These are phyloP conservation scores for Conticribra weissflogii DNA, from an alignment of 108 stramenopile genomes.

Conservation along the genomic window DNA sequence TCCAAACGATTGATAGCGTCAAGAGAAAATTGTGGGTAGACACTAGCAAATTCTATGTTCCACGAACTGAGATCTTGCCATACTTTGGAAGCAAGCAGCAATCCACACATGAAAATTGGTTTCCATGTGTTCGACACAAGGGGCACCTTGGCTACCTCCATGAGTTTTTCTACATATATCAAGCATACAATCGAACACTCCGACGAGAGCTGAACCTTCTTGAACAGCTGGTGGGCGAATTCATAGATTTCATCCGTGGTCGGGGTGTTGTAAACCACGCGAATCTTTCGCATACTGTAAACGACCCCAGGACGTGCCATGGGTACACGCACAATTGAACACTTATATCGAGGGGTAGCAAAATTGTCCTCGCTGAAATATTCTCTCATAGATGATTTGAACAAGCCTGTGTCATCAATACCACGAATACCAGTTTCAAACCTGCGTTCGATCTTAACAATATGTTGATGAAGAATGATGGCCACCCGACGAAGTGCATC, in stretches of 20 bases:
- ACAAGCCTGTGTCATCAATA: conserved; percentile 53
- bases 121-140: conserved; percentile 93
- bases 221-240: conserved; percentile 91
- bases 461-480: conserved; percentile 87
- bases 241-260: conserved; percentile 87
- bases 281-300: conserved; percentile 74
- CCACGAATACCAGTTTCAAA: conserved; percentile 62
- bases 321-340: conserved; percentile 83
- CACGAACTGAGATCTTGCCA: conserved; percentile 98
- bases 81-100: conserved; percentile 98
- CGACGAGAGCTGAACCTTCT: conserved; percentile 89
- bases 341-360: conserved; percentile 74
- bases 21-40: conserved; percentile 95
- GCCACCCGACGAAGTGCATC: conserved; percentile 89
- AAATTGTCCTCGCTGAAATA: conserved; percentile 76
- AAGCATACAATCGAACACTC: conserved; percentile 98
- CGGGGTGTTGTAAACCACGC: conserved; percentile 64
- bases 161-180: conserved; percentile 97
- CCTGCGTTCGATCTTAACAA: conserved; percentile 85
- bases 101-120: conserved; percentile 94
- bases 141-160: conserved; percentile 94
- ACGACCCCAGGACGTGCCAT: conserved; percentile 83
- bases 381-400: conserved; percentile 71
- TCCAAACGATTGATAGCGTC: conserved; percentile 93
- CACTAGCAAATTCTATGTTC: conserved; percentile 97